Percentiles rank a stretch among this genome's conserved stretches.
Evolutionary conservation across 2,329 filamentous ascomycete genomes (phyloP).

Genomic region (Tympanopsis confertula): DNA sequence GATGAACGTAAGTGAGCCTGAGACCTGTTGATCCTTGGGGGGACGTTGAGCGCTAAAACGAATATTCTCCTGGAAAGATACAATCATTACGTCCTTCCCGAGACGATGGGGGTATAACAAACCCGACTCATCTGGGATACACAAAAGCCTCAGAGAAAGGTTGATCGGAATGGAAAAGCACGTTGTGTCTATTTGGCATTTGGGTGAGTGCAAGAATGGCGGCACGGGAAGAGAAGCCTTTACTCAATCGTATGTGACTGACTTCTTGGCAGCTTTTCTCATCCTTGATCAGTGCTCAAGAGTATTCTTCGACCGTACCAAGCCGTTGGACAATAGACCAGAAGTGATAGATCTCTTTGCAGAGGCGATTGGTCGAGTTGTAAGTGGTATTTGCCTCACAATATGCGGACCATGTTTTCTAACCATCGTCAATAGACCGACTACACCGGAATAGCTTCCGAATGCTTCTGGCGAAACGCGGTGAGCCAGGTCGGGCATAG

Average conservation of each 20-base stretch:
- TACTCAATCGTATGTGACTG: too few species aligned
- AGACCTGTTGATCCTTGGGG: neutral
- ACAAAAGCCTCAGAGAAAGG: constrained; percentile 23
- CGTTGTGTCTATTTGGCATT: too few species aligned
- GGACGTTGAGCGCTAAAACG: neutral
- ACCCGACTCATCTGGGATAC: constrained; percentile 22
- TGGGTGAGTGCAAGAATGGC: too few species aligned
- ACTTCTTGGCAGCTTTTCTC: too few species aligned
- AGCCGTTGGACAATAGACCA: constrained; percentile 16
- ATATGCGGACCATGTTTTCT: constrained; percentile 1
- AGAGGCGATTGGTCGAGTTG: constrained; percentile 25
- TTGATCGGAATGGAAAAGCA: too few species aligned
- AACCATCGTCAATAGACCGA: constrained; percentile 13
- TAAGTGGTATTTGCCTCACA: constrained; percentile 10
- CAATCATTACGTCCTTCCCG: constrained; percentile 26
- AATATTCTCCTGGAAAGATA: constrained; percentile 11
- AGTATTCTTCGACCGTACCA: constrained; percentile 25
- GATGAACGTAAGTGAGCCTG: constrained; percentile 14
- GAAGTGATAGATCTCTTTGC: constrained; percentile 28
- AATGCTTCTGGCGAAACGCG: constrained; percentile 20
- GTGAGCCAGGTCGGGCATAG: too few species aligned
- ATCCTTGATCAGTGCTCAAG: constrained; percentile 16
- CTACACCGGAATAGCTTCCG: constrained; percentile 24
- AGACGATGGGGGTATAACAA: constrained; percentile 29
- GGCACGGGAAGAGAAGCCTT: too few species aligned